phyloP scores from a whole-genome alignment of 2,329 filamentous ascomycete genomes.

The Lachnellula hyalina region DNA sequence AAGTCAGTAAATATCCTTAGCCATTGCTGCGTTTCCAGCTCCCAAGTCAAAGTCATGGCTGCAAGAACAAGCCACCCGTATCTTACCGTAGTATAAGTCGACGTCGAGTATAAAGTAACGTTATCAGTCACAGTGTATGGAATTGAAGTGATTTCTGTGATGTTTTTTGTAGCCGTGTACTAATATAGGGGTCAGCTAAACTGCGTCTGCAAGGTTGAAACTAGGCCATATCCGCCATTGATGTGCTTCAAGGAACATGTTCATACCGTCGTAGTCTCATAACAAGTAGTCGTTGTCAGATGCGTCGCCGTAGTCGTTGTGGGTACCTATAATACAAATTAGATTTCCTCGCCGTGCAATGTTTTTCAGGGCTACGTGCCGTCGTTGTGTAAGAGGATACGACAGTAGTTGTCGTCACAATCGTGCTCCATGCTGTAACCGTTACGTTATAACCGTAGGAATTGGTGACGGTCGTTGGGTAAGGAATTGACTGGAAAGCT shows the following conservation, averaged over 20 bases:
- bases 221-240: not conserved
- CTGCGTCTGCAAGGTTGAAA: no score
- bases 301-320: conserved; percentile 3
- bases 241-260: not conserved
- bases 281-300: not conserved
- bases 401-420: conserved; percentile 1
- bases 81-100: not conserved
- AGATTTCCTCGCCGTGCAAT: not conserved
- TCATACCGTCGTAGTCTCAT: conserved; percentile 1
- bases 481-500: not conserved
- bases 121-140: conserved; percentile 4
- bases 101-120: not conserved
- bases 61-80: no score
- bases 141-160: conserved; percentile 6
- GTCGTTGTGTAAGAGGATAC: conserved; percentile 10
- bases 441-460: conserved; percentile 17
- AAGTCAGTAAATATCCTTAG: no score
- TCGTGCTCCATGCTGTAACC: conserved; percentile 14
- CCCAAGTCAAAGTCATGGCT: no score
- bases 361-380: not conserved
- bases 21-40: not conserved
- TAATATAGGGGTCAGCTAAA: not conserved
- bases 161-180: conserved; percentile 10
- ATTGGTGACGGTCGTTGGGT: not conserved
- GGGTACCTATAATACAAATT: not conserved